Evolutionary conservation across 2,329 filamentous ascomycete species (phyloP), one percentile per base, ranked within the genome.

Genomic region (Alternaria consortialis): DNA sequence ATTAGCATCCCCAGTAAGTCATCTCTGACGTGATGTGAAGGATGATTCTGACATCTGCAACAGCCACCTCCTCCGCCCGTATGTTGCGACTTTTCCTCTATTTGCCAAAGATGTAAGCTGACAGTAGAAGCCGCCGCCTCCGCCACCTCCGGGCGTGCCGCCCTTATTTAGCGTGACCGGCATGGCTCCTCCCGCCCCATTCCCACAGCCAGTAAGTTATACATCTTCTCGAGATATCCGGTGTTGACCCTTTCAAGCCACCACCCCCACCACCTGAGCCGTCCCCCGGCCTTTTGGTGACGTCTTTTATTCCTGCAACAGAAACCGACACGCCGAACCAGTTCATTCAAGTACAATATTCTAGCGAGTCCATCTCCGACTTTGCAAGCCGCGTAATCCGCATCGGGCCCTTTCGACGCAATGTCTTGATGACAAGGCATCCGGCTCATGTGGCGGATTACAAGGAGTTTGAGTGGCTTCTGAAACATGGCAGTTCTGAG

Each of bases 391-490:
- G 56, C 4, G 27, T 74, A 0, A 48, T 76, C 2, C 64, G 70
- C 0, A 62, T 76, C n/a, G 51, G 32, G 3, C 68, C 73, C 0
- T 74, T 72, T 53, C 64, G 62, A n/a, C 73, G 74, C 27, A 71
- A 70, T 39, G 65, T 72, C 2, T 64, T 75, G 20, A 52, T 64
- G 13, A 69, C 64, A 8, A 64, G 58, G 17, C 72, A 77, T 60
- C 51, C 55, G 9, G 71, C 70, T 5, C 53, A 68, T 2, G 37
- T 53, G 1, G 65, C 67, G 3, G 76, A 78, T 44, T 73, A 74
- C 25, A 65, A 72, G 17, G 68, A 77, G 32, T 60, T 71, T 34
- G 56, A 61, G 9, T 79, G 75, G 75, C 56, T 78, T 3, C 25
- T 79, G 1, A 60, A 71, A 42, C 52, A 69, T 43, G 74, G 67